A percentile compares a stretch with the other conserved stretches of the same genome.
These are phyloP conservation scores for Colletotrichum kahawae DNA, from an alignment of 2,329 filamentous ascomycete genomes.

Conservation along the genomic window DNA sequence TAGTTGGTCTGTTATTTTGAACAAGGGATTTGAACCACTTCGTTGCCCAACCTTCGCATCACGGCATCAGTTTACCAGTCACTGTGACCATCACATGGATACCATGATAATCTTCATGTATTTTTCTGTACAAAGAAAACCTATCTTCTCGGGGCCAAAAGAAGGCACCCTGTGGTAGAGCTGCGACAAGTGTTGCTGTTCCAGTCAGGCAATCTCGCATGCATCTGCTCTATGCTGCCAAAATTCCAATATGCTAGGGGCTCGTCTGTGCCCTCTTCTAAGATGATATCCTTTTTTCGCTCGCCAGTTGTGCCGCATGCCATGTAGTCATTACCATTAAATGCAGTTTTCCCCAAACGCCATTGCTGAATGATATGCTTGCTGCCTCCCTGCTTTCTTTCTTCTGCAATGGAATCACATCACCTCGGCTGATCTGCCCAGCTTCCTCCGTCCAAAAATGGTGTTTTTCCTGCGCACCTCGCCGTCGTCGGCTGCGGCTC, in stretches of 20 bases:
- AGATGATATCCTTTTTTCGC: slow-evolving; percentile 8
- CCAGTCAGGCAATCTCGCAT: background rate
- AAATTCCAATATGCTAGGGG: slow-evolving; percentile 5
- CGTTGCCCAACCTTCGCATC: too few species aligned
- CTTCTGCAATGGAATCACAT: background rate
- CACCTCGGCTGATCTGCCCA: slow-evolving; percentile 24
- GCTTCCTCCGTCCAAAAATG: slow-evolving; percentile 49
- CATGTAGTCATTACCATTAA: slow-evolving; percentile 26
- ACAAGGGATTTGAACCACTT: background rate
- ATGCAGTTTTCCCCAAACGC: slow-evolving; percentile 19
- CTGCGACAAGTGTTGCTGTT: background rate
- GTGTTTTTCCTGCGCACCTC: slow-evolving; percentile 46
- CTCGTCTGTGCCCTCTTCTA: background rate
- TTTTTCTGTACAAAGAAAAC: slow-evolving; percentile 5
- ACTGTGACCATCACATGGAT: background rate
- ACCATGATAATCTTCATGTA: background rate
- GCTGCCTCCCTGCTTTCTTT: background rate
- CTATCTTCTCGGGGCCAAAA: background rate
- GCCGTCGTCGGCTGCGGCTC: slow-evolving; percentile 37
- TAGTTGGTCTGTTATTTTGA: background rate
- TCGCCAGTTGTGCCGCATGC: slow-evolving; percentile 10
- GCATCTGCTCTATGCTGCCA: background rate
- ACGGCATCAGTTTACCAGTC: background rate
- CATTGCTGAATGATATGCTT: slow-evolving; percentile 18
- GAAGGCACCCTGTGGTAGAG: background rate